Evolutionary conservation across 208 protist genomes (phyloP), one percentile per base, ranked within the genome.

Genomic region (Acanthamoeba castellanii): DNA sequence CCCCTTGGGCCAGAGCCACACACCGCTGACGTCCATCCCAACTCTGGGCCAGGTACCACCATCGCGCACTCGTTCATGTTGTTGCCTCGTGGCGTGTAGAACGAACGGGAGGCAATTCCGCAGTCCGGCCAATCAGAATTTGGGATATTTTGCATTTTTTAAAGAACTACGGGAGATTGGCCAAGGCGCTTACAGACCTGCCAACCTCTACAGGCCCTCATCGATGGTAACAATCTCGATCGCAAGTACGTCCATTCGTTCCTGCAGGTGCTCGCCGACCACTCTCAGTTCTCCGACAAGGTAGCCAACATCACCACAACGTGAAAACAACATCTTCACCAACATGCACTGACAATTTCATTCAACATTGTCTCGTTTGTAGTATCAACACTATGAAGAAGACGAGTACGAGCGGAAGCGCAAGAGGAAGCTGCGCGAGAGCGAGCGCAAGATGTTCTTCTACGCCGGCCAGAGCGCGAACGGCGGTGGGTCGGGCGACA

Each of bases 231-330:
- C 30, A 74, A 25, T 45, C 30, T 76, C 55, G 64, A 92, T n/a
- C n/a, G 85, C 3, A 92, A 92, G 85, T 92, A 92, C 37, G 85
- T 92, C 25, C 85, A 92, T 55, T 76, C 59, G 18, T 92, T 92
- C 64, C 64, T 92, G 47, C 85, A 92, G 22, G 85, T 92, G 27
- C 55, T 92, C 11, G 85, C 85, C 32, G 85, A 92, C 27, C 85
- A 92, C 85, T 76, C 59, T 1, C 59, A 68, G 59, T 76, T 52
- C 55, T 76, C 59, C n/a, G 85, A 92, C 59, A 92, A 72, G 55
- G 78, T 85, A n/a, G 0, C 66, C 1, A 27, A 8, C 22, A 55
- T 55, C 50, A 57, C 20, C 18, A 16, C 14, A 8, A 59, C 14
- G 0, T 25, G n/a, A n/a, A n/a, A n/a, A n/a, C n/a, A n/a, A n/a